Evolutionary conservation across 2,329 filamentous ascomycete genomes (phyloP).

Genomic region (Myriosclerotinia scirpicola): DNA sequence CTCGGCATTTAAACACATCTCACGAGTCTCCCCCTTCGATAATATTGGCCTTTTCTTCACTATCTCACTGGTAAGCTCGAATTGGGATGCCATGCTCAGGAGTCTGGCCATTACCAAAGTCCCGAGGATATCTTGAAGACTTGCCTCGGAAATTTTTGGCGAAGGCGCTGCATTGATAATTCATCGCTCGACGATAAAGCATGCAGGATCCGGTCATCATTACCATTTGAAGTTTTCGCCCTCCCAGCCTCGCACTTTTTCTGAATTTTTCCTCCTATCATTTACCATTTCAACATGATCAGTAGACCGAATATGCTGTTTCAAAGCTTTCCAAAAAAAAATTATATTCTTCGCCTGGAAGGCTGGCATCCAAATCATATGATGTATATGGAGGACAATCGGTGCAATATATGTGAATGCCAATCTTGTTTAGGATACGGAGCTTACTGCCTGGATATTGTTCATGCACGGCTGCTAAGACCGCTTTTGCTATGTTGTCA

Average conservation of each 20-base stretch:
- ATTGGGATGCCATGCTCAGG: no score
- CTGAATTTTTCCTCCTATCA: background rate
- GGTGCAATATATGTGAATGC: background rate
- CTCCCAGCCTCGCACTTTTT: background rate
- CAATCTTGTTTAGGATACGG: rapidly evolving
- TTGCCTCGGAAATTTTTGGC: no score
- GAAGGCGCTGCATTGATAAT: no score
- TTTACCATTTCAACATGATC: background rate
- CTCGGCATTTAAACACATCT: background rate
- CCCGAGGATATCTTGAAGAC: no score
- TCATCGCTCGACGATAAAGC: no score
- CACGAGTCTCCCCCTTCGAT: background rate
- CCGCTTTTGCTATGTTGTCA: background rate
- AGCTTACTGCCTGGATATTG: background rate
- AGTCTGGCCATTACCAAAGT: no score
- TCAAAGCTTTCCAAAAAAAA: background rate
- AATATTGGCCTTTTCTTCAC: no score
- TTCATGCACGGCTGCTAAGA: background rate
- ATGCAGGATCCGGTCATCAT: no score
- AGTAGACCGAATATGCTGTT: background rate
- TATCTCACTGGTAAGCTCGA: no score
- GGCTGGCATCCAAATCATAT: background rate
- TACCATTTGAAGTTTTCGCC: no score
- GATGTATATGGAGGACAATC: no score
- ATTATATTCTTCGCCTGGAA: background rate